Percentiles rank a stretch among this genome's conserved stretches.
Evolutionary conservation across 2,329 filamentous ascomycete genomes (phyloP).

Genomic region (Fusarium kyushuense): DNA sequence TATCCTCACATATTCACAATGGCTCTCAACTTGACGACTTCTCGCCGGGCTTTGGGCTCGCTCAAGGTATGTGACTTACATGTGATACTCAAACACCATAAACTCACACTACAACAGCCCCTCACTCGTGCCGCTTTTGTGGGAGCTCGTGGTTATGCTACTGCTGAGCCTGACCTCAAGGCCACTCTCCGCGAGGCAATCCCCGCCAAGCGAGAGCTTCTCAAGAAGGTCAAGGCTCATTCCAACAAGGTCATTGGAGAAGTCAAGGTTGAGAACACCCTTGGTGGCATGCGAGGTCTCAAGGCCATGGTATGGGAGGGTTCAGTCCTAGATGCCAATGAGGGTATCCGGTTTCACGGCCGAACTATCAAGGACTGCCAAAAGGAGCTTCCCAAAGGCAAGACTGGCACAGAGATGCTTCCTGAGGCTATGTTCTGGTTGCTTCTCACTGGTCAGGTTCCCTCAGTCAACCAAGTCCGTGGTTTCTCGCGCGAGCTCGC

Average conservation of each 20-base stretch:
- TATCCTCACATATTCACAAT: conserved; percentile 57
- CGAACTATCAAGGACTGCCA: conserved; percentile 99
- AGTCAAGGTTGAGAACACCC: conserved; percentile 91
- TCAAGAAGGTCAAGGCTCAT: conserved; percentile 93
- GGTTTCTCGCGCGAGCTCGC: conserved; percentile 87
- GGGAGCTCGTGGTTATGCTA: conserved; percentile 72
- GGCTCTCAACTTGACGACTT: conserved; percentile 73
- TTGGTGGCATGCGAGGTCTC: conserved; percentile 96
- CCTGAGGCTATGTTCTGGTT: conserved; percentile 99
- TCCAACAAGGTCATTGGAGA: conserved; percentile 87
- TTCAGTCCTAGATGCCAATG: conserved; percentile 93
- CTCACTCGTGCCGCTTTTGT: conserved; percentile 50
- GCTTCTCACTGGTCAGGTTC: conserved; percentile 91
- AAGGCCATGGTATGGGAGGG: conserved; percentile 99
- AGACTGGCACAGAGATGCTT: conserved; percentile 93
- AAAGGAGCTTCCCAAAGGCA: conserved; percentile 91
- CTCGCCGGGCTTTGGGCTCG: conserved; percentile 72
- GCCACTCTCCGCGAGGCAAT: conserved; percentile 84
- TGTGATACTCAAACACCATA: conserved; percentile 4
- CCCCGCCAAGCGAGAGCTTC: conserved; percentile 90
- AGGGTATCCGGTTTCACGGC: conserved; percentile 98
- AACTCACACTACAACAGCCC: conserved; percentile 42
- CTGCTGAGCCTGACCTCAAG: conserved; percentile 90
- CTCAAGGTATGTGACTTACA: conserved; percentile 66
- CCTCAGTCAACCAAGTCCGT: conserved; percentile 84